phyloP scores from a whole-genome alignment of 2,329 filamentous ascomycete genomes.

The Hypoxylon sp. region DNA sequence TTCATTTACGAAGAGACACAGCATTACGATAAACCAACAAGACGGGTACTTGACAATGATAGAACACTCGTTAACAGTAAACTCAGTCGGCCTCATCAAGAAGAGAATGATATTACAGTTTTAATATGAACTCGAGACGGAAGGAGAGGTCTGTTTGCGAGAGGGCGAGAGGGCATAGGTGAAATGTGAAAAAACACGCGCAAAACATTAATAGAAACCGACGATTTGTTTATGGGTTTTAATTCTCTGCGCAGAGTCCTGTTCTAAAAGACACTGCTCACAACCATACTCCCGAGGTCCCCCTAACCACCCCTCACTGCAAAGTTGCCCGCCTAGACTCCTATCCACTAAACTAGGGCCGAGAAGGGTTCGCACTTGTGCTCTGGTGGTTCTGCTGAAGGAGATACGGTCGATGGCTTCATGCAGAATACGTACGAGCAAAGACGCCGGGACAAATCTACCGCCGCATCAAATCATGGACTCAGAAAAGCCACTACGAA shows the following conservation, averaged over 20 bases:
- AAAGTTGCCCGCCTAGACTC: conserved; percentile 32
- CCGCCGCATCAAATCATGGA: conserved; percentile 23
- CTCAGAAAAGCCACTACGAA: conserved; percentile 11
- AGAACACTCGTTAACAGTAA: too few relatives aligned
- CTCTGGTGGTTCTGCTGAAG: conserved; percentile 12
- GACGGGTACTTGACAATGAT: neutral
- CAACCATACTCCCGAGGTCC: conserved; percentile 20
- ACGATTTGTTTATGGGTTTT: conserved; percentile 27
- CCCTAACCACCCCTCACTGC: conserved; percentile 13
- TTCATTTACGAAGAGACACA: too few relatives aligned
- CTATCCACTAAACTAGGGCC: conserved; percentile 26
- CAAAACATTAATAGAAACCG: conserved; percentile 27
- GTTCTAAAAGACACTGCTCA: conserved; percentile 20
- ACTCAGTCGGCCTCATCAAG: neutral
- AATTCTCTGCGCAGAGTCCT: conserved; percentile 27
- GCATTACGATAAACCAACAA: neutral
- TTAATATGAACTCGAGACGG: neutral
- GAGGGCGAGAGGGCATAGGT: neutral
- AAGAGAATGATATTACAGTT: neutral
- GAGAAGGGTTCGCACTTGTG: neutral
- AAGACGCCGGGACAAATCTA: conserved; percentile 11
- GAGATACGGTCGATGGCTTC: conserved; percentile 22
- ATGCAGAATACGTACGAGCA: conserved; percentile 13
- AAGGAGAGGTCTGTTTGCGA: too few relatives aligned
- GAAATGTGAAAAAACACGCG: neutral